A percentile compares a stretch with the other conserved stretches of the same genome.
These are phyloP conservation scores for Xylaria sp. DNA, from an alignment of 2,329 filamentous ascomycete genomes.

Conservation along the genomic window DNA sequence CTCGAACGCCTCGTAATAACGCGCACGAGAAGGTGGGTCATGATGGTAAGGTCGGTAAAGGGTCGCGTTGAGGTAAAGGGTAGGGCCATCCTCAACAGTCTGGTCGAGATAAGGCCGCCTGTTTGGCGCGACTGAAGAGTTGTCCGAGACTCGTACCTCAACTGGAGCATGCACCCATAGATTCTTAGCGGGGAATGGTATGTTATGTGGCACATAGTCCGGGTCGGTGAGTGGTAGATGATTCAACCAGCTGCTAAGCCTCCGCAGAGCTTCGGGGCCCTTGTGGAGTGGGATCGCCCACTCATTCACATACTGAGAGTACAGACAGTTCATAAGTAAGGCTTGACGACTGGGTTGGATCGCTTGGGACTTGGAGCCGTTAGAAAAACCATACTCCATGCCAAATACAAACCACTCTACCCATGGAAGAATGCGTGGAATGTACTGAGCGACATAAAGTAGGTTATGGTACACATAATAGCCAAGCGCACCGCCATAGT, in stretches of 20 bases:
- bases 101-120: slow-evolving; percentile 68
- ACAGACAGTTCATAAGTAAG: slow-evolving; percentile 94
- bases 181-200: slow-evolving; percentile 80
- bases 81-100: slow-evolving; percentile 70
- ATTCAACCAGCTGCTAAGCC: slow-evolving; percentile 86
- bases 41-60: slow-evolving; percentile 81
- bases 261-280: slow-evolving; percentile 83
- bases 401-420: slow-evolving; percentile 97
- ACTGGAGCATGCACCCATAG: slow-evolving; percentile 89
- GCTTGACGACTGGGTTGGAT: slow-evolving; percentile 81
- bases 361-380: slow-evolving; percentile 70
- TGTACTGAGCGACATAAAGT: slow-evolving; percentile 77
- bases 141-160: slow-evolving; percentile 86
- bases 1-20: slow-evolving; percentile 90
- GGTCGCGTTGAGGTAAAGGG: slow-evolving; percentile 87
- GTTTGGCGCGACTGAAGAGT: slow-evolving; percentile 50
- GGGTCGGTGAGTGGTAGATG: slow-evolving; percentile 65
- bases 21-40: slow-evolving; percentile 75
- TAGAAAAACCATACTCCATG: slow-evolving; percentile 92
- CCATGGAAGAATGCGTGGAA: slow-evolving; percentile 81
- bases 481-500: slow-evolving; percentile 82
- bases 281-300: slow-evolving; percentile 89
- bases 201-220: slow-evolving; percentile 67
- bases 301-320: slow-evolving; percentile 98
- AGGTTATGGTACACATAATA: slow-evolving; percentile 93